Base-by-base conservation (phyloP, 2,329 filamentous ascomycete species). In the Cladorrhinum sp. region DNA sequence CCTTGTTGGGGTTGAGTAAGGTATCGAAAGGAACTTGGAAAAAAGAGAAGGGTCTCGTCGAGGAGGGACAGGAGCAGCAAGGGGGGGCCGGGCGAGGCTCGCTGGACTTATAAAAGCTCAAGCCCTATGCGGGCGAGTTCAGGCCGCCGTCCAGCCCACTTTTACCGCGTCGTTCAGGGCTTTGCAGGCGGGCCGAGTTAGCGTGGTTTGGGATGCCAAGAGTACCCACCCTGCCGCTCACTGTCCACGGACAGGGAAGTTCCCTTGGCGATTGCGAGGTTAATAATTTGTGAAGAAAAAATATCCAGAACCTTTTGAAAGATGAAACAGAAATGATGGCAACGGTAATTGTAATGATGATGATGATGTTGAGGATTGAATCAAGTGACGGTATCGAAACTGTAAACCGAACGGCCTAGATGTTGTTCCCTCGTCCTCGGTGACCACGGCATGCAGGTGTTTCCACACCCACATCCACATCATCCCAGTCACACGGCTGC, bases 51-150 rank as follows among this genome's bases (percentile, higher is more conserved):
- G 20, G 53, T 55, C 53, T 50, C 30, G 26, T 55, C 53, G 30
- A 59, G 28, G 58, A 58, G 36, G 49, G 55, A 53, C 30, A 50
- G 14, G n/a, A 36, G 26, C 33, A 48, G 60, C 52, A 61, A 62
- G 60, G 53, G 50, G 55, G 52, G 42, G 52, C 28, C 2, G 62
- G 59, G 62, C 61, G 62, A 65, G 63, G 59, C 59, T 62, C 54
- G 55, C 55, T 59, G 61, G 49, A 60, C 58, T 63, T 65, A 59
- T 55, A 42, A 46, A 46, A 46, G 42, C 49, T 26, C 23, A 55
- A 55, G 52, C 52, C 52, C 52, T 55, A 48, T 57, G 54, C 54
- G 30, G 54, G 36, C 39, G 54, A 49, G 36, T 28, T 48, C 62
- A 61, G 53, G 60, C 57, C 54, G 49, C 42, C 54, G 42, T 46